Evolutionary conservation across 306 rosid genomes (phyloP), one percentile per base, ranked within the genome.

Genomic region (Pyrus pyrifolia): DNA sequence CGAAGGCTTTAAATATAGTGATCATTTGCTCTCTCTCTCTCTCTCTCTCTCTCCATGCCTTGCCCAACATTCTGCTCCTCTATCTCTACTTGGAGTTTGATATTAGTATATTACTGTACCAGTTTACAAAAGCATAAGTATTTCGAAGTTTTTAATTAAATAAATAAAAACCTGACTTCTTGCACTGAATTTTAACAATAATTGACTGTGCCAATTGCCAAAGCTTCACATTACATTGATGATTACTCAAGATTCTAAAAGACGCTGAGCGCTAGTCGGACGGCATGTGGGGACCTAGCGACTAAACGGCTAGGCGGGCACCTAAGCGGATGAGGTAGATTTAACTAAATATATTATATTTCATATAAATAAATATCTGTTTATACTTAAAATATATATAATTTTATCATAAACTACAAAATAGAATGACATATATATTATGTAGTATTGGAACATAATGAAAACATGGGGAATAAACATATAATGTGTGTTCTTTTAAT

Each of bases 11-110:
- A 33, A 77, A 38, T 71, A 21, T 78, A 44, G 22, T 62, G 57
- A 25, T 61, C 40, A 27, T 52, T 73, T 68, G 57, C 78, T 71
- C 80, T 42, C 45, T 8, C 55, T 49, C 55, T 78, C 27, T 42
- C 45, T 8, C 55, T 49, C 55, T 78, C 25, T 23, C 25, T 23
- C 25, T 23, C n/a, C n/a, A 23, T 23, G 70, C 44, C 73, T 75
- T 53, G 67, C 51, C 85, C 88, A 85, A 77, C 81, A 78, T 73
- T 79, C 84, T 74, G 67, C 62, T 38, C 65, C 72, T 70, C 35
- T 71, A 46, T 30, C 60, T 61, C 72, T 68, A 68, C 38, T 69
- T 33, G 81, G 68, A 51, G 25, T 66, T 58, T 35, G 75, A 67
- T 76, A 79, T 30, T 64, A 12, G 46, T 8, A 67, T 76, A 79